Conservation (phyloP, 495 filamentous ascomycete genomes). For the Trichoderma erinaceum region DNA sequence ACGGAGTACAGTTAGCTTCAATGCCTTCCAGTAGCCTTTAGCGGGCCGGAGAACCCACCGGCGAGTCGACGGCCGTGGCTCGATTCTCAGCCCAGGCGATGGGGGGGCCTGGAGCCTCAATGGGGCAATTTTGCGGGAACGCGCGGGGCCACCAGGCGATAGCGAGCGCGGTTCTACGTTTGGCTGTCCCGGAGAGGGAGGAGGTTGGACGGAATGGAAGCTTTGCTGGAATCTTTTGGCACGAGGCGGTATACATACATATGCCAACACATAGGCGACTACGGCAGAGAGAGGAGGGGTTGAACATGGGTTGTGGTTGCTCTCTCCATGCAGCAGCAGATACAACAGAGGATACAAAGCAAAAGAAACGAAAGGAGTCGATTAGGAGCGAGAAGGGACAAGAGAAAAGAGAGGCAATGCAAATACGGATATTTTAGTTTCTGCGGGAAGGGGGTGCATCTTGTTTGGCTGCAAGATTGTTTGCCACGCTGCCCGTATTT, state of each 20-base stretch:
- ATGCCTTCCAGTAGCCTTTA: background rate
- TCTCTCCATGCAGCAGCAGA: background rate
- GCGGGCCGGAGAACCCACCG: slow-evolving; percentile 10
- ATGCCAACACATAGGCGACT: background rate
- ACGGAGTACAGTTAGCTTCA: background rate
- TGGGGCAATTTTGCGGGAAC: slow-evolving; percentile 13
- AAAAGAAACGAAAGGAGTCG: background rate
- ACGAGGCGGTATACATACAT: background rate
- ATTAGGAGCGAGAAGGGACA: background rate
- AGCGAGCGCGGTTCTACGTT: slow-evolving; percentile 13
- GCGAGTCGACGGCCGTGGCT: slow-evolving; percentile 12
- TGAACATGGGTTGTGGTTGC: background rate
- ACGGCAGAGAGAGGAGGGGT: background rate
- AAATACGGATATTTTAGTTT: background rate
- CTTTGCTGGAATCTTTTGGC: background rate
- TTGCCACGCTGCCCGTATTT: background rate
- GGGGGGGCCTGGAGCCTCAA: slow-evolving; percentile 7
- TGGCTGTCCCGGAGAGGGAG: background rate
- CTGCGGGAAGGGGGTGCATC: background rate
- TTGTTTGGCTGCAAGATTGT: background rate
- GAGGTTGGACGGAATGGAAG: background rate
- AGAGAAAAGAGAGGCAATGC: background rate
- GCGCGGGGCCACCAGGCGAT: slow-evolving; percentile 12
- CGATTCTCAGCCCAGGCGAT: slow-evolving; percentile 13
- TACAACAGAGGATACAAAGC: background rate